Percentiles rank a stretch among this genome's conserved stretches.
Evolutionary conservation across 1,284 basidiomycete genomes (phyloP).

Genomic region (Stereum hirsutum): DNA sequence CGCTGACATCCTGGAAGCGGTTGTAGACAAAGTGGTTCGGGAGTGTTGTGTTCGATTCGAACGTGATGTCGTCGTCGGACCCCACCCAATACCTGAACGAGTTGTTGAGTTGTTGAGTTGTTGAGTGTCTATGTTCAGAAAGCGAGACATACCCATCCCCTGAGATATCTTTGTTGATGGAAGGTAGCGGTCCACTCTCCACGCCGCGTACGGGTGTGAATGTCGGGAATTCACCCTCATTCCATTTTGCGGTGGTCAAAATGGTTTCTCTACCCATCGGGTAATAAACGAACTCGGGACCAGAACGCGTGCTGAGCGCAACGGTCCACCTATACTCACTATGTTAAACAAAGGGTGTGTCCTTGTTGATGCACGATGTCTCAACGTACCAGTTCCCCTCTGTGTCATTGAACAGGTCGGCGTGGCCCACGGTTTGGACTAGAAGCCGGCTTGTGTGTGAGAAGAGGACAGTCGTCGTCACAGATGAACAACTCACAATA

Average conservation of each 20-base stretch:
- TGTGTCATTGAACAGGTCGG: conserved; percentile 18
- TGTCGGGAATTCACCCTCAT: conserved; percentile 8
- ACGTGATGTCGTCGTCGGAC: conserved; percentile 16
- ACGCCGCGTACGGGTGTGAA: conserved; percentile 7
- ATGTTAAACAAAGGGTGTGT: no score
- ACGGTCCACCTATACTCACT: conserved; percentile 14
- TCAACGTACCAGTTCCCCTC: conserved; percentile 15
- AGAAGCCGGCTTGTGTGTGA: background rate
- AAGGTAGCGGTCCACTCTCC: conserved; percentile 3
- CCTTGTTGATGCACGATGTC: background rate
- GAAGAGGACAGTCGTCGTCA: background rate
- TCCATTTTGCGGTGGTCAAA: conserved; percentile 17
- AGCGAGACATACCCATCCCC: background rate
- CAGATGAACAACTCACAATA: conserved; percentile 12
- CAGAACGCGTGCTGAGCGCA: conserved; percentile 15
- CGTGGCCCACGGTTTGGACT: conserved; percentile 21
- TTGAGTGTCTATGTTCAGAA: background rate
- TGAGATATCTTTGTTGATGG: conserved; percentile 1
- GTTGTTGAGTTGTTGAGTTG: background rate
- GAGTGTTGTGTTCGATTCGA: conserved; percentile 14
- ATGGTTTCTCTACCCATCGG: conserved; percentile 22
- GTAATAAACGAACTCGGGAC: conserved; percentile 10
- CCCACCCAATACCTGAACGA: conserved; percentile 12
- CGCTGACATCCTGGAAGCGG: conserved; percentile 17
- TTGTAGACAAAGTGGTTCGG: conserved; percentile 22